phyloP scores from a whole-genome alignment of 768 basidiomycete species.

The Trametes maxima region DNA sequence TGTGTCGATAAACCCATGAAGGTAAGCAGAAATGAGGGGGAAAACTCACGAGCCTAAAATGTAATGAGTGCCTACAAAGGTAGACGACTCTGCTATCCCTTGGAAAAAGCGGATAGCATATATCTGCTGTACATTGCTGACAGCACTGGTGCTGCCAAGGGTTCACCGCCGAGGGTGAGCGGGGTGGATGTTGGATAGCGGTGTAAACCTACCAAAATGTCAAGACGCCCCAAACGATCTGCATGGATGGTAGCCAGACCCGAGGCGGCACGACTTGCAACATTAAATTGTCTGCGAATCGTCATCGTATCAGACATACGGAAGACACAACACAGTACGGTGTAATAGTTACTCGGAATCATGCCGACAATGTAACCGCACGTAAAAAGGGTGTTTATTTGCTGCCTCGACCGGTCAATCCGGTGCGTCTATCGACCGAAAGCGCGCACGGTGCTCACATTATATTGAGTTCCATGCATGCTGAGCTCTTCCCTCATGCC shows the following conservation, averaged over 20 bases:
- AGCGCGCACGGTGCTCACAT: conserved; percentile 39
- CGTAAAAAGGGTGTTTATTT: conserved; percentile 71
- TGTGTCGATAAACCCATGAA: neutral
- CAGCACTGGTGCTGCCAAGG: conserved; percentile 52
- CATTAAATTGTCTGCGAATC: conserved; percentile 58
- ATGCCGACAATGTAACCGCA: conserved; percentile 78
- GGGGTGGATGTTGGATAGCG: neutral
- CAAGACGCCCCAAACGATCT: conserved; percentile 65
- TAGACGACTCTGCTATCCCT: conserved; percentile 72
- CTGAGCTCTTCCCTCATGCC: conserved; percentile 75
- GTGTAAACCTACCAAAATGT: conserved; percentile 55
- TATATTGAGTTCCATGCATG: conserved; percentile 66
- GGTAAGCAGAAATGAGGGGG: neutral
- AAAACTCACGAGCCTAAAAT: conserved; percentile 65
- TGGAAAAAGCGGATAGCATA: conserved; percentile 75
- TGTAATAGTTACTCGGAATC: conserved; percentile 56
- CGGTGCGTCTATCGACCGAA: neutral
- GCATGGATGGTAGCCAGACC: conserved; percentile 68
- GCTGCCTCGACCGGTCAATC: conserved; percentile 33
- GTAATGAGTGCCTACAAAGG: conserved; percentile 76
- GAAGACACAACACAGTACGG: neutral
- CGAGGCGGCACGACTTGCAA: conserved; percentile 63
- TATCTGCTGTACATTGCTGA: conserved; percentile 60
- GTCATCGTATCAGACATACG: neutral
- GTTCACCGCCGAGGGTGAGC: neutral